These are phyloP conservation scores for Salinomyces thailandicus DNA, from an alignment of 2,329 filamentous ascomycete genomes.

Conservation along the genomic window DNA sequence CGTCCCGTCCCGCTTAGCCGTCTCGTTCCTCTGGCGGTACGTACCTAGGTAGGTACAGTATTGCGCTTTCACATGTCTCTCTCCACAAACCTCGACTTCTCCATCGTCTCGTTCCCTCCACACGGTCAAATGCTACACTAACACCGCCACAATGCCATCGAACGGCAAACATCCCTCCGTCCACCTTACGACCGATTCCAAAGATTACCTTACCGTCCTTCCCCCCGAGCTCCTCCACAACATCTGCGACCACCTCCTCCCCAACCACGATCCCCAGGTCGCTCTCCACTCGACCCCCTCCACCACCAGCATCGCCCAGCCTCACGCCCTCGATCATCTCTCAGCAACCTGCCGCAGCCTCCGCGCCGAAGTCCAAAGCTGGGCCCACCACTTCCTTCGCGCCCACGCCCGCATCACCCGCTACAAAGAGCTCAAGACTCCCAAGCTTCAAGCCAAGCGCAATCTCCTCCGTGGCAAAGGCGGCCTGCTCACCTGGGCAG, in stretches of 20 bases:
- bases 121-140: too few species aligned
- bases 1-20: too few species aligned
- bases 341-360: conserved; percentile 16
- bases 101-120: too few species aligned
- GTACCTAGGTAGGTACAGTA: too few species aligned
- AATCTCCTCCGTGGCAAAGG: neutral
- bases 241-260: conserved; percentile 20
- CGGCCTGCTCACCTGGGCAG: conserved; percentile 17
- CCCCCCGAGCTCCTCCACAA: conserved; percentile 21
- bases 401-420: conserved; percentile 17
- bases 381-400: conserved; percentile 19
- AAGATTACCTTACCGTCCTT: conserved; percentile 16
- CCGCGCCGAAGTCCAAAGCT: conserved; percentile 17
- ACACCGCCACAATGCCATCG: too few species aligned
- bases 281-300: conserved; percentile 2
- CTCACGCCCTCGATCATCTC: conserved; percentile 15
- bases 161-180: neutral
- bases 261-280: conserved; percentile 17
- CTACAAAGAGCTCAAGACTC: conserved; percentile 8
- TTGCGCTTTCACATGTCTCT: too few species aligned
- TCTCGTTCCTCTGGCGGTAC: too few species aligned
- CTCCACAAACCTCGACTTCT: too few species aligned
- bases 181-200: neutral
- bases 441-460: neutral
- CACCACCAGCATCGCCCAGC: neutral